Conservation (phyloP, 108 stramenopile species). For the Discostella stelligeroides region DNA sequence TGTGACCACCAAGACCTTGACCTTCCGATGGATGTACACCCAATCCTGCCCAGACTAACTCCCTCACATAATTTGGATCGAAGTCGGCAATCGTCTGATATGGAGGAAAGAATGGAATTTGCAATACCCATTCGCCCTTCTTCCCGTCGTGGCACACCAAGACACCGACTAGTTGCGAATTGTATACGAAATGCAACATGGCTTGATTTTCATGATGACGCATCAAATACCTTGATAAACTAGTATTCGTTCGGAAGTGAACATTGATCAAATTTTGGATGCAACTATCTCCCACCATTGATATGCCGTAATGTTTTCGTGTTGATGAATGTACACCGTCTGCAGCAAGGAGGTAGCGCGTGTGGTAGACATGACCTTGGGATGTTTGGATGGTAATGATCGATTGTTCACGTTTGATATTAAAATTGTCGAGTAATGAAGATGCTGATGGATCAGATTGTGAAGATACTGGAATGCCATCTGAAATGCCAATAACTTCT, state of each 20-base stretch:
- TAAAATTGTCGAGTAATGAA: too few species aligned
- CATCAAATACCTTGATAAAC: slow-evolving; percentile 38
- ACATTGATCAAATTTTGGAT: slow-evolving; percentile 90
- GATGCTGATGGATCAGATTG: too few species aligned
- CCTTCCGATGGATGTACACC: background rate
- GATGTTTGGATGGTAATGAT: slow-evolving; percentile 38
- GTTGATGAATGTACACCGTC: slow-evolving; percentile 84
- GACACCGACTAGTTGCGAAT: slow-evolving; percentile 81
- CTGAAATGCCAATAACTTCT: too few species aligned
- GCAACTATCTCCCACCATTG: slow-evolving; percentile 53
- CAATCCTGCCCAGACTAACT: slow-evolving; percentile 66
- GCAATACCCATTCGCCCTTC: slow-evolving; percentile 90
- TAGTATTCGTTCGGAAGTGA: slow-evolving; percentile 66
- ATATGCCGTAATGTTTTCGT: slow-evolving; percentile 55
- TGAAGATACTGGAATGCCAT: too few species aligned
- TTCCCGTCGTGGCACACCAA: slow-evolving; percentile 84
- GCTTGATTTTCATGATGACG: slow-evolving; percentile 51
- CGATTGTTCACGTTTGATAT: too few species aligned
- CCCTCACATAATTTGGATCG: slow-evolving; percentile 36
- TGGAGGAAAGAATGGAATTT: slow-evolving; percentile 95
- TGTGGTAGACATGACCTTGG: slow-evolving; percentile 15
- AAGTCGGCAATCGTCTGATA: slow-evolving; percentile 80
- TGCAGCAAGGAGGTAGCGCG: slow-evolving; percentile 74
- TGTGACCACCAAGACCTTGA: background rate
- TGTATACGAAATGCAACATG: slow-evolving; percentile 95